These are phyloP conservation scores for Pyronema domesticum DNA, from an alignment of 495 filamentous ascomycete genomes.

Conservation along the genomic window DNA sequence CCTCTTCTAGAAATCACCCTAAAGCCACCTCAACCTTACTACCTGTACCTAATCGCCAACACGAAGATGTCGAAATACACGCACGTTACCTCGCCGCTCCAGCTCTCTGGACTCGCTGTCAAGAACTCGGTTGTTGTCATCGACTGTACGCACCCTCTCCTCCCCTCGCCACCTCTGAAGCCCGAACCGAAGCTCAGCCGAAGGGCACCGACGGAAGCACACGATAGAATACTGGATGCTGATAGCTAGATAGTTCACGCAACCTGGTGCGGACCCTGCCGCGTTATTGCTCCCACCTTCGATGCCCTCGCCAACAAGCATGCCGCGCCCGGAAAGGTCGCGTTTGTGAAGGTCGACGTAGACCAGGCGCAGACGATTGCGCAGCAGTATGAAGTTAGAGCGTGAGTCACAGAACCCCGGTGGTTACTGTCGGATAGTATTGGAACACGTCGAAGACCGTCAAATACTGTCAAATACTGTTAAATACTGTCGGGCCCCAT, in stretches of 20 bases:
- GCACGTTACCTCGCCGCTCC: conserved; percentile 4
- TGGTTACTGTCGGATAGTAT: neutral
- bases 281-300: conserved; percentile 46
- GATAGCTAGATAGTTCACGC: conserved; percentile 31
- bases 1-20: too few relatives aligned
- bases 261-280: conserved; percentile 51
- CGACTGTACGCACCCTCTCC: conserved; percentile 13
- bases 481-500: too few relatives aligned
- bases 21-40: too few relatives aligned
- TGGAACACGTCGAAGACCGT: too few relatives aligned
- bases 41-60: neutral
- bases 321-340: conserved; percentile 28
- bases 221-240: conserved; percentile 1
- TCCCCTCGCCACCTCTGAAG: neutral
- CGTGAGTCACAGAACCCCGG: conserved; percentile 19
- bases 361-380: conserved; percentile 35
- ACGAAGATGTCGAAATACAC: neutral
- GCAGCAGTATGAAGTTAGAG: conserved; percentile 29
- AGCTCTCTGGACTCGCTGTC: conserved; percentile 15
- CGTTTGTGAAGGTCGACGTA: conserved; percentile 43
- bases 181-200: neutral
- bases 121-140: conserved; percentile 19
- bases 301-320: conserved; percentile 32
- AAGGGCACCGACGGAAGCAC: conserved; percentile 1
- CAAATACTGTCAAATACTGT: too few relatives aligned